Conservation (phyloP, 192 early-diverging fungal species). For the Coemansia sp. region DNA sequence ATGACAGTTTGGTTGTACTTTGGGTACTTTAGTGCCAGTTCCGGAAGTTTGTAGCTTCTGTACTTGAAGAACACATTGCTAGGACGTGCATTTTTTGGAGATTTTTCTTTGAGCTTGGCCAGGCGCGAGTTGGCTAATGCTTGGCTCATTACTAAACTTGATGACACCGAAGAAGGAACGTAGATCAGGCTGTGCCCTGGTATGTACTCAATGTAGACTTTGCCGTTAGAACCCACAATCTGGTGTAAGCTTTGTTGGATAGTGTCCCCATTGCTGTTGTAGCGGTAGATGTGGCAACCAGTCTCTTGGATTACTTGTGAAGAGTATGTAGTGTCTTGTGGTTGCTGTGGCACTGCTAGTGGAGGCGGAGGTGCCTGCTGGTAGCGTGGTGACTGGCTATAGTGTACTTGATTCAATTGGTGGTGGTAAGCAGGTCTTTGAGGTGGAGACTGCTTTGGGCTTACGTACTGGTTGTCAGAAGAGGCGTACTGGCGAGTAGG, state of each 20-base stretch:
- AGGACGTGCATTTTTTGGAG: conserved; percentile 24
- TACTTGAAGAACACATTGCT: conserved; percentile 58
- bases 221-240: conserved; percentile 34
- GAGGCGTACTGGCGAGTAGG: neutral
- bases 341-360: neutral
- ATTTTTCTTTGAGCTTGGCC: neutral
- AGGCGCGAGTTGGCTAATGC: neutral
- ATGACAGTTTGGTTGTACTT: conserved; percentile 54
- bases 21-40: conserved; percentile 34
- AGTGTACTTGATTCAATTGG: neutral
- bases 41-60: conserved; percentile 47
- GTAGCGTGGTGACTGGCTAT: neutral
- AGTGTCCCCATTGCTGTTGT: conserved; percentile 18
- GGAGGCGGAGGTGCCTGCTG: neutral
- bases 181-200: conserved; percentile 47
- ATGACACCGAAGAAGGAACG: conserved; percentile 18
- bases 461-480: neutral
- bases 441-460: neutral
- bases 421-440: neutral
- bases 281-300: conserved; percentile 27
- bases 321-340: conserved; percentile 11
- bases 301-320: conserved; percentile 37
- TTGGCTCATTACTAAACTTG: conserved; percentile 4
- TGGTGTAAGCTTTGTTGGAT: conserved; percentile 30
- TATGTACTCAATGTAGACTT: conserved; percentile 38